Conservation (phyloP, 371 early-diverging fungal genomes). For the Sporodiniella umbellata region DNA sequence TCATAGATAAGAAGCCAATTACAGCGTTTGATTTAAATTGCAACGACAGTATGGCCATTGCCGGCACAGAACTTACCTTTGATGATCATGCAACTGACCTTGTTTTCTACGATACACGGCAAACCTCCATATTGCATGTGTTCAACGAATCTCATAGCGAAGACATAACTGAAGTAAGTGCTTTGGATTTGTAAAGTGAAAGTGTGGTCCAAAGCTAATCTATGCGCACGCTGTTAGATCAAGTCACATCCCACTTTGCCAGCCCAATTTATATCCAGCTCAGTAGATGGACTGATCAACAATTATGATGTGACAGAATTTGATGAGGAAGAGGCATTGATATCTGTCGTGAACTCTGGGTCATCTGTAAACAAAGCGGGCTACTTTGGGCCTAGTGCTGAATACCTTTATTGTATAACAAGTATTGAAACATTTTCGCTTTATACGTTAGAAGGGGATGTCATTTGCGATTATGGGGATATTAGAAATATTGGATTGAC, state of each 20-base stretch:
- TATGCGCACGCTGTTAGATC: too few relatives aligned
- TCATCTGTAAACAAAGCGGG: slow-evolving; percentile 80
- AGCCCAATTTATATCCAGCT: slow-evolving; percentile 61
- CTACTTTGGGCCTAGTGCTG: slow-evolving; percentile 85
- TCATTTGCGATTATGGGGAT: slow-evolving; percentile 77
- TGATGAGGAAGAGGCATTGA: slow-evolving; percentile 87
- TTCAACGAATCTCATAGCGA: slow-evolving; percentile 88
- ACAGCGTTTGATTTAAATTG: slow-evolving; percentile 71
- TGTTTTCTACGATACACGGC: slow-evolving; percentile 70
- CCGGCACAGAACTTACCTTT: slow-evolving; percentile 63
- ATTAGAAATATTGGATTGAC: slow-evolving; percentile 56
- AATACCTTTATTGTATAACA: slow-evolving; percentile 82
- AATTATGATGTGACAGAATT: slow-evolving; percentile 66
- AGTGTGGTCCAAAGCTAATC: too few relatives aligned
- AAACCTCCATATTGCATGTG: slow-evolving; percentile 34
- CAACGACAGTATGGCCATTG: slow-evolving; percentile 63
- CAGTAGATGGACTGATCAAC: slow-evolving; percentile 78
- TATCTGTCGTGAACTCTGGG: slow-evolving; percentile 77
- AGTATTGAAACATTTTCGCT: slow-evolving; percentile 88
- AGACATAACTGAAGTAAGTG: slow-evolving; percentile 77
- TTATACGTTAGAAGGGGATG: slow-evolving; percentile 51
- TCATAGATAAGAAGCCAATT: slow-evolving; percentile 48
- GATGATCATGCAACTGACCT: slow-evolving; percentile 61
- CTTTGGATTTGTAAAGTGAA: too few relatives aligned
- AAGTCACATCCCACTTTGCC: slow-evolving; percentile 72